phyloP scores from a whole-genome alignment of 441 rosid genomes.

The Croton laevigatus region DNA sequence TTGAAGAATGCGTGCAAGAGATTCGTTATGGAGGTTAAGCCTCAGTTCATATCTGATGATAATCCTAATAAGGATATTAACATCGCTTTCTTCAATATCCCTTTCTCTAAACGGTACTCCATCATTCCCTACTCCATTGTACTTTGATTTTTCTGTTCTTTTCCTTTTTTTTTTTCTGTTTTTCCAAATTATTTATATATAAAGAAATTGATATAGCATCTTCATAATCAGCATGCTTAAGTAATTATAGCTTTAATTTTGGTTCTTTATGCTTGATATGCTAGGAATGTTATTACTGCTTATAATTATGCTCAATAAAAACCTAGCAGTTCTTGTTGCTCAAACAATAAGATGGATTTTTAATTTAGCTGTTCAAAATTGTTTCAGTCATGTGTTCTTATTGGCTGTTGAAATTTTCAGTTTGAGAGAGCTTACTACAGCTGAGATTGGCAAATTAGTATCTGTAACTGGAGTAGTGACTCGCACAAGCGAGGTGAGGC shows the following conservation, averaged over 20 bases:
- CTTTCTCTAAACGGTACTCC: constrained; percentile 63
- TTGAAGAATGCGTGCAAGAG: constrained; percentile 89
- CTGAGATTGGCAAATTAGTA: constrained; percentile 85
- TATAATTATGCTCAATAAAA: background rate
- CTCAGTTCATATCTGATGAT: constrained; percentile 66
- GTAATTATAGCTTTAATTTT: background rate
- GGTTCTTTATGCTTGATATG: background rate
- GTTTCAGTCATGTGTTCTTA: background rate
- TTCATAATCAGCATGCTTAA: background rate
- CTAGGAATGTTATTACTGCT: background rate
- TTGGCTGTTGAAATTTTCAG: constrained; percentile 25
- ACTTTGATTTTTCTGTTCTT: background rate
- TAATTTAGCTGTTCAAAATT: background rate
- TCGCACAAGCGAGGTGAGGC: constrained; percentile 94
- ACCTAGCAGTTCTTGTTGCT: background rate
- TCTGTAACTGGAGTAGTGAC: constrained; percentile 94
- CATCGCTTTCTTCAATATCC: constrained; percentile 84
- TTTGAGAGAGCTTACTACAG: constrained; percentile 76
- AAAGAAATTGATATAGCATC: background rate
- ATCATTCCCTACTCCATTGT: too few species aligned
- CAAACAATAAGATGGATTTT: background rate
- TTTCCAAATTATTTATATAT: background rate
- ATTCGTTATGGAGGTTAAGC: constrained; percentile 76
- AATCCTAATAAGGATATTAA: constrained; percentile 81
- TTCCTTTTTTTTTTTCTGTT: background rate